Conservation (phyloP, 371 early-diverging fungal genomes). For the Globomyces sp. region DNA sequence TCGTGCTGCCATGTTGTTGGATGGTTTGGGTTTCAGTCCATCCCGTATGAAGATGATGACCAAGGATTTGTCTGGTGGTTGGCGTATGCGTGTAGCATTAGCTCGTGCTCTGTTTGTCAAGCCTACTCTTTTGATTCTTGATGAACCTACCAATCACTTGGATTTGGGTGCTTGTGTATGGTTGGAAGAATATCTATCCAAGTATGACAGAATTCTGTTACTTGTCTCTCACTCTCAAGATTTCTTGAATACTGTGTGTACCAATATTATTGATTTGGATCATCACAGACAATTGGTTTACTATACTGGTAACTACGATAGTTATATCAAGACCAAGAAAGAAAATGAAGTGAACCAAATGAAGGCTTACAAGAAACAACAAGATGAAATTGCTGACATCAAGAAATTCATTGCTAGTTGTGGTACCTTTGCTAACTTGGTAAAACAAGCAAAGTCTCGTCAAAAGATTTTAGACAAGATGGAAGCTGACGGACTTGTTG, state of each 20-base stretch:
- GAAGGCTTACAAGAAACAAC: conserved; percentile 97
- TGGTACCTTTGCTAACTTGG: conserved; percentile 98
- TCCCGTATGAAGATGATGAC: conserved; percentile 83
- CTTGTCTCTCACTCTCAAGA: conserved; percentile 98
- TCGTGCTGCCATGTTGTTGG: conserved; percentile 85
- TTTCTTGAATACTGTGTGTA: conserved; percentile 96
- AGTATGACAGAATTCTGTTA: conserved; percentile 91
- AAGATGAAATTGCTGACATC: conserved; percentile 97
- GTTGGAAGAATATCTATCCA: conserved; percentile 94
- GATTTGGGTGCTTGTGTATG: conserved; percentile 98
- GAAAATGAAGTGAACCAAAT: conserved; percentile 95
- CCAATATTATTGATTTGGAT: conserved; percentile 89
- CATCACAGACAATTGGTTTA: conserved; percentile 87
- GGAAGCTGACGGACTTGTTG: conserved; percentile 96
- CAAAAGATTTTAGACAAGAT: conserved; percentile 99
- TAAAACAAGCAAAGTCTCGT: conserved; percentile 97
- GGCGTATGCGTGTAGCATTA: conserved; percentile 98
- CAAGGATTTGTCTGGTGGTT: conserved; percentile 98
- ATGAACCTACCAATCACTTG: conserved; percentile 91
- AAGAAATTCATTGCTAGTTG: conserved; percentile 98
- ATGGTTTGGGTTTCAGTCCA: conserved; percentile 93
- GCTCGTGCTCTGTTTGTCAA: conserved; percentile 95
- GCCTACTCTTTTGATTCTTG: conserved; percentile 95
- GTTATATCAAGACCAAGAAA: conserved; percentile 88
- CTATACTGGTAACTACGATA: conserved; percentile 98